Base-by-base conservation (phyloP, 176 grass and related monocot genomes). In the Phragmites australis region DNA sequence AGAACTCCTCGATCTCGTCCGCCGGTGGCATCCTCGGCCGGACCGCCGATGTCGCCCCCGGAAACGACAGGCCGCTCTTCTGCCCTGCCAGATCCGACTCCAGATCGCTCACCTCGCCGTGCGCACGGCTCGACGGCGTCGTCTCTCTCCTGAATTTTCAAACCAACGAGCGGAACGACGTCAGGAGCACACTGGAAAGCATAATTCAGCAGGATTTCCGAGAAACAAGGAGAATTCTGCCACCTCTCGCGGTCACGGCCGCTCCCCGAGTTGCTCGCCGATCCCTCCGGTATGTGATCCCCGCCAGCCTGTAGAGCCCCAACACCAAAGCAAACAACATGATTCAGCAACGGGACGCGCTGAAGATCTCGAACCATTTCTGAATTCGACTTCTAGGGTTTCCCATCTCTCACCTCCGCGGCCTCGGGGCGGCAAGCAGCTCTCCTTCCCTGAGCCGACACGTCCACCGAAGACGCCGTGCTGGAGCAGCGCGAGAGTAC, bases 1-100 rank as follows among this genome's bases (percentile, higher is more conserved):
- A 97, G 88, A 97, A 97, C 18, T 80, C 88, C 49, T 89, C 83
- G 78, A 97, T 88, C 83, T 97, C 93, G 0, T 54, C 78, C 42
- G 87, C 86, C 45, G 71, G 72, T 18, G 88, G 93, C 55, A 50
- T 55, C 51, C 55, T 82, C 74, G 25, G 30, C n/a, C 19, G 45
- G 29, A 61, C 13, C 43, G 55, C 56, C 2, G 77, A 13, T 57
- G 32, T 37, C 8, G 45, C 2, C 30, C 60, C 60, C 21, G 66
- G 57, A 25, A 64, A 4, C 13, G 83, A 21, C 12, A 30, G 78
- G 65, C 68, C 48, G 29, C 52, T 58, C 63, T 72, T 86, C 13
- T 65, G 45, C 1, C 70, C 72, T 8, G 27, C 74, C 43, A 67
- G 81, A 83, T 91, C 86, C 26, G 90, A 92, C 71, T 92, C 87